Conservation (phyloP, 345 rosid genomes). For the Salix udensis region DNA sequence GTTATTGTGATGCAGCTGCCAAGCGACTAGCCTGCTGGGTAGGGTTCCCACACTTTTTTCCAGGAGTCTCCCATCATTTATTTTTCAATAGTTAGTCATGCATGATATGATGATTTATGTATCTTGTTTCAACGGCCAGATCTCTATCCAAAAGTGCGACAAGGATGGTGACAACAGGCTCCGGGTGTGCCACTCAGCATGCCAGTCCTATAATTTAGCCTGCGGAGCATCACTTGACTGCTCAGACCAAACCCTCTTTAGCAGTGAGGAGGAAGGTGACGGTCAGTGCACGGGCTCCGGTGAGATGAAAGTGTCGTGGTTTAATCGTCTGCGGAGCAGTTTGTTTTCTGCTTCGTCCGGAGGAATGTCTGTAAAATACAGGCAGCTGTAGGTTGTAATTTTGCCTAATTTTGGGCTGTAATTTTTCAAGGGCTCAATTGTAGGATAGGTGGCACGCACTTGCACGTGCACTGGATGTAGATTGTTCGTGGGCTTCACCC, state of each 20-base stretch:
- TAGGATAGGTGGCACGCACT: slow-evolving; percentile 11
- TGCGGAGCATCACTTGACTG: slow-evolving; percentile 99
- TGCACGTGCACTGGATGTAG: slow-evolving; percentile 18
- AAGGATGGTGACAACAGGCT: slow-evolving; percentile 90
- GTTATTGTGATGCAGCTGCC: slow-evolving; percentile 83
- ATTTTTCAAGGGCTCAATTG: slow-evolving; percentile 13
- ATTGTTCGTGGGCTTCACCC: slow-evolving; percentile 13
- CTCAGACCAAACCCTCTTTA: slow-evolving; percentile 91
- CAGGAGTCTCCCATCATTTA: neutral
- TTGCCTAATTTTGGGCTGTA: slow-evolving; percentile 6
- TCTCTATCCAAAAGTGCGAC: slow-evolving; percentile 95
- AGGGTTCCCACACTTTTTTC: slow-evolving; percentile 6
- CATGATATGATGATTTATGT: neutral
- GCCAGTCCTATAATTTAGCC: slow-evolving; percentile 79
- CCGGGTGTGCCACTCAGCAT: slow-evolving; percentile 91
- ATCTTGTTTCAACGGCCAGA: slow-evolving; percentile 37
- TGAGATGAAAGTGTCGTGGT: slow-evolving; percentile 50
- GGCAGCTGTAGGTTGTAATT: slow-evolving; percentile 11
- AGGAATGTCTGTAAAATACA: slow-evolving; percentile 27
- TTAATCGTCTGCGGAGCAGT: slow-evolving; percentile 41
- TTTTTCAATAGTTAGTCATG: no score
- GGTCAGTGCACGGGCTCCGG: slow-evolving; percentile 87
- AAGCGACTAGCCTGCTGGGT: slow-evolving; percentile 98
- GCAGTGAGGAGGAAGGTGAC: slow-evolving; percentile 67
- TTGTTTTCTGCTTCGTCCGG: slow-evolving; percentile 29